A percentile compares a stretch with the other conserved stretches of the same genome.
Conservation (phyloP, 495 filamentous ascomycete genomes). For the Penicillium argentinense region DNA sequence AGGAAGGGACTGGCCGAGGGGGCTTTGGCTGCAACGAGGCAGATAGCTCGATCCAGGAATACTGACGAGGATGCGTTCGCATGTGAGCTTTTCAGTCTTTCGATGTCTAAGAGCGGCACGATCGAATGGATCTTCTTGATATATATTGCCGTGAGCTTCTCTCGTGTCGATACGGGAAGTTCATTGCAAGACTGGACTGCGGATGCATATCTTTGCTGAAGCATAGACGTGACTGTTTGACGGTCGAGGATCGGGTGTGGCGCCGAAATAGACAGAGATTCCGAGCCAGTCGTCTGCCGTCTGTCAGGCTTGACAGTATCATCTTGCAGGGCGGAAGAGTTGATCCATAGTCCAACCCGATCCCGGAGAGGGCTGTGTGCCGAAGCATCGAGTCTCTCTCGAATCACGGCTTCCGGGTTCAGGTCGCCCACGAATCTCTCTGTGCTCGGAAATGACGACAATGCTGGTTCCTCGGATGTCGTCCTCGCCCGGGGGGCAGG, state of each 20-base stretch:
- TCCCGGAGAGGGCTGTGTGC: slow-evolving; percentile 33
- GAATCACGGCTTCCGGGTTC: slow-evolving; percentile 50
- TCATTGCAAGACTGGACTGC: slow-evolving; percentile 30
- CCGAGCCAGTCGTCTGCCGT: slow-evolving; percentile 1
- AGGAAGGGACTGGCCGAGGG: slow-evolving; percentile 32
- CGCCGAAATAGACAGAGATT: slow-evolving; percentile 4
- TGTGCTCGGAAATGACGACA: slow-evolving; percentile 17
- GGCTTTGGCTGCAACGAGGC: slow-evolving; percentile 48
- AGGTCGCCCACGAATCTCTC: slow-evolving; percentile 50
- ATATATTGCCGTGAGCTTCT: slow-evolving; percentile 30
- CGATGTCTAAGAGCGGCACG: slow-evolving; percentile 38
- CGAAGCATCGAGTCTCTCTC: slow-evolving; percentile 32
- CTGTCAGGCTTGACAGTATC: not conserved
- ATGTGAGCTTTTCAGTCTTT: slow-evolving; percentile 20
- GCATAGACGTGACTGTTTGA: slow-evolving; percentile 21
- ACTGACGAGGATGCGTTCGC: slow-evolving; percentile 24
- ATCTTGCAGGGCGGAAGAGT: slow-evolving; percentile 21
- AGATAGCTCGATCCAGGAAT: slow-evolving; percentile 45
- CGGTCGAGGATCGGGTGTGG: slow-evolving; percentile 13
- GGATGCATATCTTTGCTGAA: slow-evolving; percentile 29
- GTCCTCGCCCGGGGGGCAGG: slow-evolving; percentile 3
- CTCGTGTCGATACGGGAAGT: slow-evolving; percentile 27
- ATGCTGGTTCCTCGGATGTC: slow-evolving; percentile 4
- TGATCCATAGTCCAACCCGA: slow-evolving; percentile 48
- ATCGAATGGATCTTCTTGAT: slow-evolving; percentile 36